Percentiles rank a stretch among this genome's conserved stretches.
These are phyloP conservation scores for Penicillium sp. DNA, from an alignment of 2,329 filamentous ascomycete genomes.

Conservation along the genomic window DNA sequence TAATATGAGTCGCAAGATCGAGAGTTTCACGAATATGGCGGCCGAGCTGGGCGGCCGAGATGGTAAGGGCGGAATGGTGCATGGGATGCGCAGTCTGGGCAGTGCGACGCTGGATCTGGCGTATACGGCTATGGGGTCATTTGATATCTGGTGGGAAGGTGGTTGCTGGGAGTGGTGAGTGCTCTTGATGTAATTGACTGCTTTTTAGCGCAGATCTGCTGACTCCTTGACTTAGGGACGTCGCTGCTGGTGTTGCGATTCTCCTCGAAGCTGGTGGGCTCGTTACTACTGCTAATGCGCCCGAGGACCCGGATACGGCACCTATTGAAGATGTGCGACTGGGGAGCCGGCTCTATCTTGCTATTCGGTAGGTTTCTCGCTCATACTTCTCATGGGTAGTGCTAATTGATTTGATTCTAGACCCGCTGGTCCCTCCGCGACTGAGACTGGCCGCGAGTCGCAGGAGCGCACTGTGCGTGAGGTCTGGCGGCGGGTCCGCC, in stretches of 20 bases:
- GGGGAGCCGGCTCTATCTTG: slow-evolving; percentile 68
- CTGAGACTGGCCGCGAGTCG: slow-evolving; percentile 62
- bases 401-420: slow-evolving; percentile 36
- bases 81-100: slow-evolving; percentile 69
- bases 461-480: slow-evolving; percentile 70
- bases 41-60: slow-evolving; percentile 60
- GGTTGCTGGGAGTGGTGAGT: slow-evolving; percentile 74
- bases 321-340: slow-evolving; percentile 60
- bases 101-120: slow-evolving; percentile 72
- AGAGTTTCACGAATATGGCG: slow-evolving; percentile 74
- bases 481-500: slow-evolving; percentile 66
- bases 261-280: slow-evolving; percentile 70
- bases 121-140: slow-evolving; percentile 70
- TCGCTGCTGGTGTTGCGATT: slow-evolving; percentile 71
- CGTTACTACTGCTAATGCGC: slow-evolving; percentile 71
- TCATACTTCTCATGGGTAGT: not conserved
- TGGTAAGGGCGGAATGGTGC: slow-evolving; percentile 74
- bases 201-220: not conserved
- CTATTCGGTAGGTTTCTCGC: slow-evolving; percentile 54
- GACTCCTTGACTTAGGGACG: slow-evolving; percentile 51
- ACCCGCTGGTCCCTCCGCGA: slow-evolving; percentile 60
- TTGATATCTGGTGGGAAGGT: slow-evolving; percentile 82
- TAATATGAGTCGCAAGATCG: slow-evolving; percentile 68
- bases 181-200: not conserved
- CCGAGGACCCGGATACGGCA: slow-evolving; percentile 54